Percentiles rank a stretch among this genome's conserved stretches.
phyloP scores from a whole-genome alignment of 208 protist genomes.

The Angomonas deanei region DNA sequence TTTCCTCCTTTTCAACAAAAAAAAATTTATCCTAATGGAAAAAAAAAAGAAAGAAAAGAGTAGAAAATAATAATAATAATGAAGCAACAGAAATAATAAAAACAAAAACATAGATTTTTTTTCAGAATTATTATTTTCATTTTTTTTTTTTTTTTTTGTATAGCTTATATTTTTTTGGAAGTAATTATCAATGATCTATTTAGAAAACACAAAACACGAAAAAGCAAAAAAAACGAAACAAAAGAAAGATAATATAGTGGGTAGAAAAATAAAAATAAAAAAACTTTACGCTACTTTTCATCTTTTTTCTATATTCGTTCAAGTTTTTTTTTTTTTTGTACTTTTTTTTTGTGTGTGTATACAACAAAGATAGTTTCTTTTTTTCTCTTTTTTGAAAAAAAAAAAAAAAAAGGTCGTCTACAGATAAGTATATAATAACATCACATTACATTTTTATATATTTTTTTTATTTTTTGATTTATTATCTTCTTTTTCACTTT shows the following conservation, averaged over 20 bases:
- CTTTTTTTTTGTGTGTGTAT: not conserved
- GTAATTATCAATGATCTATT: not conserved
- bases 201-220: not conserved
- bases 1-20: not conserved
- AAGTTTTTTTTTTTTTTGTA: not conserved
- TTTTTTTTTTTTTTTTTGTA: not conserved
- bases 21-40: not conserved
- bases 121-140: too few species aligned
- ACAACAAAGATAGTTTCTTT: not conserved
- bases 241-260: not conserved
- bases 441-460: too few species aligned
- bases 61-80: too few species aligned
- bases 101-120: too few species aligned
- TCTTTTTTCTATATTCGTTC: too few species aligned
- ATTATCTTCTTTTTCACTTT: not conserved
- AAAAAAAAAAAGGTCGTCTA: too few species aligned
- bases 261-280: conserved; percentile 6
- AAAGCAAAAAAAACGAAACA: conserved; percentile 11
- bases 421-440: too few species aligned
- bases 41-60: not conserved
- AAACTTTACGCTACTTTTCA: too few species aligned
- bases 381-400: not conserved
- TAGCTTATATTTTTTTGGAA: not conserved
- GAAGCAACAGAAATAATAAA: too few species aligned
- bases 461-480: not conserved